These are phyloP conservation scores for Extremus antarcticus DNA, from an alignment of 495 filamentous ascomycete genomes.

Conservation along the genomic window DNA sequence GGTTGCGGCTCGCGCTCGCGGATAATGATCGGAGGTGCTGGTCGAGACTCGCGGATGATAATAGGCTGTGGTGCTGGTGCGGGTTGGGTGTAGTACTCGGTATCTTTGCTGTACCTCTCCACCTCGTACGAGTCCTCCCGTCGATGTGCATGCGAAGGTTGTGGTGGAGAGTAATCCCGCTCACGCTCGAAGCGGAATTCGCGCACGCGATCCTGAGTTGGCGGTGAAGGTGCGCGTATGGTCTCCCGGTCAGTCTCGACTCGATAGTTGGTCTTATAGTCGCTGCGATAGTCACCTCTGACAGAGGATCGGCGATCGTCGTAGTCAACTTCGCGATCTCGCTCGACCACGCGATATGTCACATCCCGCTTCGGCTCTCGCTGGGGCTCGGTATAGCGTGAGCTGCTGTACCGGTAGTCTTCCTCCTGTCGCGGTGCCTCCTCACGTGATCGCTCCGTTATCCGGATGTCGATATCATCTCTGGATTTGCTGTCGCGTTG, in stretches of 20 bases:
- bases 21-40: slow-evolving; percentile 56
- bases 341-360: slow-evolving; percentile 20
- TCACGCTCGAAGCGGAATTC: slow-evolving; percentile 30
- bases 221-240: slow-evolving; percentile 16
- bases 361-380: slow-evolving; percentile 8
- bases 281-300: slow-evolving; percentile 7
- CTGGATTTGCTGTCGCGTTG: not conserved
- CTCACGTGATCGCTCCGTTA: slow-evolving; percentile 8
- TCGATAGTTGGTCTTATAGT: slow-evolving; percentile 22
- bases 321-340: slow-evolving; percentile 25
- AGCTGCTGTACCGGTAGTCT: slow-evolving; percentile 7
- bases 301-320: slow-evolving; percentile 4
- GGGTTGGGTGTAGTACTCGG: slow-evolving; percentile 51
- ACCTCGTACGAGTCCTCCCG: slow-evolving; percentile 34
- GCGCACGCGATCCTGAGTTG: slow-evolving; percentile 19
- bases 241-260: slow-evolving; percentile 19
- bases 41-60: slow-evolving; percentile 55
- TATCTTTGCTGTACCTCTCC: slow-evolving; percentile 54
- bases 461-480: slow-evolving; percentile 21
- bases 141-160: slow-evolving; percentile 3
- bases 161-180: slow-evolving; percentile 12
- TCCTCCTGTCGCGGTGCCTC: slow-evolving; percentile 4
- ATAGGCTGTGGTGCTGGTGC: slow-evolving; percentile 46
- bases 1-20: slow-evolving; percentile 29
- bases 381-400: slow-evolving; percentile 13